These are phyloP conservation scores for Vitellaria paradoxa DNA, from an alignment of 179 eudicot species.

Conservation along the genomic window DNA sequence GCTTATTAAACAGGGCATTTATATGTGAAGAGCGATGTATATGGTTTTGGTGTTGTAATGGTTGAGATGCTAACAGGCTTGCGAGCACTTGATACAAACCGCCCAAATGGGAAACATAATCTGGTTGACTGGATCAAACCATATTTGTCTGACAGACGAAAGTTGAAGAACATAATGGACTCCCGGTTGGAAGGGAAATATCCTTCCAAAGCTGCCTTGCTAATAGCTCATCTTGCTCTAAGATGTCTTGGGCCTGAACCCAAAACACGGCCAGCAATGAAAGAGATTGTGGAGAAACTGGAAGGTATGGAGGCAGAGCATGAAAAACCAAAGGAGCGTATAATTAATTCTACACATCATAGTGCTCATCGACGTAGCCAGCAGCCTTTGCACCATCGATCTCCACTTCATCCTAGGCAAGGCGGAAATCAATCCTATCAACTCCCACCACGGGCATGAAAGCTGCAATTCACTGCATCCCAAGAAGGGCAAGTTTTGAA, in stretches of 20 bases:
- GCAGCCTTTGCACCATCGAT: constrained; percentile 24
- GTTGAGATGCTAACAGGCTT: constrained; percentile 20
- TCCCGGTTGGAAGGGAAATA: constrained; percentile 31
- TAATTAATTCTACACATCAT: constrained; percentile 18
- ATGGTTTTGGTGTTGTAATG: constrained; percentile 70
- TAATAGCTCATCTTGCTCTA: constrained; percentile 32
- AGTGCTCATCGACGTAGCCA: constrained; percentile 8
- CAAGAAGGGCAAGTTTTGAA: not conserved
- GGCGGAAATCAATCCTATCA: constrained; percentile 9
- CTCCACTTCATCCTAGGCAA: constrained; percentile 25
- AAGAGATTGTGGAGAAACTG: constrained; percentile 25
- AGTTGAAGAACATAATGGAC: constrained; percentile 33
- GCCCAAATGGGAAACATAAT: constrained; percentile 40
- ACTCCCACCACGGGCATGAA: constrained; percentile 3
- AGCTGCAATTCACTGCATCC: not conserved
- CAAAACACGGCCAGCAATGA: constrained; percentile 13
- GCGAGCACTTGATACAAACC: constrained; percentile 42
- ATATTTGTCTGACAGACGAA: constrained; percentile 18
- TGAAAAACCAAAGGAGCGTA: constrained; percentile 42
- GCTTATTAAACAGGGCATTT: constrained; percentile 55
- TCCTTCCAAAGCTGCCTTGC: constrained; percentile 23
- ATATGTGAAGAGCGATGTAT: constrained; percentile 88
- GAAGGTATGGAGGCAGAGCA: constrained; percentile 26
- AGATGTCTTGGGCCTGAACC: constrained; percentile 24
- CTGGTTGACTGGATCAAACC: constrained; percentile 24